Evolutionary conservation across 2,329 filamentous ascomycete genomes (phyloP).

Genomic region (Fusarium aywerte): DNA sequence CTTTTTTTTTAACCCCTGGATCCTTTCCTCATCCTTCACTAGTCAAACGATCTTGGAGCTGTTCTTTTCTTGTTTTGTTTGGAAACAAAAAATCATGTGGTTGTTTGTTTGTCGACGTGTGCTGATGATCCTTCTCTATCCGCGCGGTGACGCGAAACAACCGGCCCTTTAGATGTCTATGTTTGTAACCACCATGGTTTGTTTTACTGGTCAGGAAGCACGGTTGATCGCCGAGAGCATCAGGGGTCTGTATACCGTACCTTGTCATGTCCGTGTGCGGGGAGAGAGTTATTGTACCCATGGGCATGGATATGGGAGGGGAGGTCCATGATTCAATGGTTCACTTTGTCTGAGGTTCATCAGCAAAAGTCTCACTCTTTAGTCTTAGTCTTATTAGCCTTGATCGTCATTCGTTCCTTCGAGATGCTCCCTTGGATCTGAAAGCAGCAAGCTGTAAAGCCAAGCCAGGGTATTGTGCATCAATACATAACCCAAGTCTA

Average conservation of each 20-base stretch:
- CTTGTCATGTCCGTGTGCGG: constrained; percentile 18
- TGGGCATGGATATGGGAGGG: neutral
- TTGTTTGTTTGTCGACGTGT: neutral
- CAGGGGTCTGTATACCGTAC: constrained; percentile 18
- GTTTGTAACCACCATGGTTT: constrained; percentile 35
- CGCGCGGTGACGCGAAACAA: constrained; percentile 45
- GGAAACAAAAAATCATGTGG: constrained; percentile 7
- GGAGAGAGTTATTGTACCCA: constrained; percentile 4
- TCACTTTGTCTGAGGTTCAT: constrained; percentile 30
- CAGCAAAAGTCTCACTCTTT: constrained; percentile 22
- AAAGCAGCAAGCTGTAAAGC: constrained; percentile 15
- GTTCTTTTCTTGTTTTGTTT: neutral
- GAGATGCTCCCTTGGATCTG: constrained; percentile 9
- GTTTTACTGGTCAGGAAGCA: constrained; percentile 32
- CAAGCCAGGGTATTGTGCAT: constrained; percentile 6
- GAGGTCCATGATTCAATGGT: constrained; percentile 25
- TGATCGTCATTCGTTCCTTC: constrained; percentile 27
- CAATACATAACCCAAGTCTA: constrained; percentile 19
- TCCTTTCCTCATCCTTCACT: neutral
- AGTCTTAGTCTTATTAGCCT: constrained; percentile 8
- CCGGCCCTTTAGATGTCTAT: constrained; percentile 12
- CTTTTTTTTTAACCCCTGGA: constrained; percentile 26
- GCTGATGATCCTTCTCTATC: constrained; percentile 25
- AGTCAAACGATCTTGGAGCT: neutral
- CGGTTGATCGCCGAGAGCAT: constrained; percentile 28